These are phyloP conservation scores for Lentinula edodes DNA, from an alignment of 768 basidiomycete species.

Conservation along the genomic window DNA sequence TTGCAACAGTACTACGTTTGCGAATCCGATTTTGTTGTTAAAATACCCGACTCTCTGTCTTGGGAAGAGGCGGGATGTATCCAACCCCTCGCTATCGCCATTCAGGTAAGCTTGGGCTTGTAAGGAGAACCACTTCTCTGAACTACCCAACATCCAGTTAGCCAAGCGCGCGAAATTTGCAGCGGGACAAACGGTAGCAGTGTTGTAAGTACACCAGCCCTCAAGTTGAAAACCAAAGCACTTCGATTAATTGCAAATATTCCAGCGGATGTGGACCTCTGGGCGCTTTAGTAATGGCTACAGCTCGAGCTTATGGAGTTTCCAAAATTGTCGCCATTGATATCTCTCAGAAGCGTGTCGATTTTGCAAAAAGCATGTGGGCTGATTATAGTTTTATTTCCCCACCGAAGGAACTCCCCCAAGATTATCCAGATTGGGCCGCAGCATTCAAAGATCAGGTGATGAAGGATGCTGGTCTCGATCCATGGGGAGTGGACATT, in stretches of 20 bases:
- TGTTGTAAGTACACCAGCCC: constrained; percentile 10
- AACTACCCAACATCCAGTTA: neutral
- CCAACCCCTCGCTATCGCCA: constrained; percentile 14
- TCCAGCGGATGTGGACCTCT: constrained; percentile 14
- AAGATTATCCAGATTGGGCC: constrained; percentile 11
- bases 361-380: constrained; percentile 11
- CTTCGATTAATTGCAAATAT: neutral
- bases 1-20: constrained; percentile 14
- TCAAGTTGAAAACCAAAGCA: neutral
- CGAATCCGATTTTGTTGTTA: constrained; percentile 12
- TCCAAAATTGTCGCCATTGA: constrained; percentile 16
- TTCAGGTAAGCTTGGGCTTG: constrained; percentile 4
- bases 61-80: constrained; percentile 17
- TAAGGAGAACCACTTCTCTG: neutral
- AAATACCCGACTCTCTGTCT: constrained; percentile 12
- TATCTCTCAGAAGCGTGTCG: constrained; percentile 11
- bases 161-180: constrained; percentile 13
- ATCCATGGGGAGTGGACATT: constrained; percentile 15
- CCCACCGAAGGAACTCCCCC: constrained; percentile 1
- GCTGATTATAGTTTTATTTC: constrained; percentile 12
- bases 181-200: constrained; percentile 13
- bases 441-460: constrained; percentile 7
- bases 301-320: constrained; percentile 13
- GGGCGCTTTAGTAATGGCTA: constrained; percentile 14
- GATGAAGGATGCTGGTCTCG: constrained; percentile 10